Evolutionary conservation across 768 basidiomycete genomes (phyloP).

Genomic region (Russula brevipes): DNA sequence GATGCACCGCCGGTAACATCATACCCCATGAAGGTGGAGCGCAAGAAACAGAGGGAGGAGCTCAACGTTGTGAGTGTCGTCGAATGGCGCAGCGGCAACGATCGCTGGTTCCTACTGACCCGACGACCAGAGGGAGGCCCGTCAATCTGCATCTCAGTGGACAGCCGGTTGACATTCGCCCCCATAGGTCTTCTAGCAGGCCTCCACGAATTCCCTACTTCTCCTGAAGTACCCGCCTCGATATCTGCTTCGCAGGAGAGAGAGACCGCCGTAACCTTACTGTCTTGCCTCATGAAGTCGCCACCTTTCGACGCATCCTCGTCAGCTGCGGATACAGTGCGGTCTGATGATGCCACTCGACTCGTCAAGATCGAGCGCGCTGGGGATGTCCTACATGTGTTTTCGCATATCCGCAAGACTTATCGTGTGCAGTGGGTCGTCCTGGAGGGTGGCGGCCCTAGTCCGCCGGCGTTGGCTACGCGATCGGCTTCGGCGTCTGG

Average conservation of each 20-base stretch:
- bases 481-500: not conserved
- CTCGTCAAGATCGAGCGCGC: constrained; percentile 47
- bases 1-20: constrained; percentile 45
- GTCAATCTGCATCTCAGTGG: not conserved
- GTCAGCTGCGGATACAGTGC: constrained; percentile 3
- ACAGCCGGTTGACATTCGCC: constrained; percentile 1
- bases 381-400: constrained; percentile 72
- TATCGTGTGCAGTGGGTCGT: constrained; percentile 72
- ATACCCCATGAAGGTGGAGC: constrained; percentile 84
- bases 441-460: constrained; percentile 48
- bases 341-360: constrained; percentile 22
- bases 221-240: constrained; percentile 46
- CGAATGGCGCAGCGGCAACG: constrained; percentile 56
- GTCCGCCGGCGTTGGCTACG: constrained; percentile 36
- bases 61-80: constrained; percentile 81
- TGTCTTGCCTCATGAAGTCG: constrained; percentile 38
- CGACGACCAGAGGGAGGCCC: constrained; percentile 79
- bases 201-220: constrained; percentile 80
- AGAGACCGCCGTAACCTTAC: constrained; percentile 35
- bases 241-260: constrained; percentile 34
- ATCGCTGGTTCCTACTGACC: constrained; percentile 68
- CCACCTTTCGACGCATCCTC: constrained; percentile 22
- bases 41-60: constrained; percentile 81
- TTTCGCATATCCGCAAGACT: constrained; percentile 88
- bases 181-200: constrained; percentile 80